Evolutionary conservation across 495 filamentous ascomycete species (phyloP).

Genomic region (Bathelium albidoporum): DNA sequence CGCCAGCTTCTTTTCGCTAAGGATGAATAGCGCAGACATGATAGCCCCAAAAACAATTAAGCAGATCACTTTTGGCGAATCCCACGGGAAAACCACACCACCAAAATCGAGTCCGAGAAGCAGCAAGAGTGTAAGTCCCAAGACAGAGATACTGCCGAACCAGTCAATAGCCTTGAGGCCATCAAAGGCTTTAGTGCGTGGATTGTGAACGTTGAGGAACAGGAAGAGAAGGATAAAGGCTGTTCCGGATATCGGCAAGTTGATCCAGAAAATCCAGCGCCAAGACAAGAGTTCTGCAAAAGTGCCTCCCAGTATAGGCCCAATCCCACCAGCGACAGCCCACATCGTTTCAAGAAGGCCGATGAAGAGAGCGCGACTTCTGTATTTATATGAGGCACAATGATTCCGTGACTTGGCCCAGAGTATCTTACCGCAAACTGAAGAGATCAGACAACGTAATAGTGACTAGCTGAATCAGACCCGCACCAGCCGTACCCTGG

Average conservation of each 20-base stretch:
- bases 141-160: conserved; percentile 34
- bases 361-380: conserved; percentile 42
- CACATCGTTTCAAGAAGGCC: conserved; percentile 47
- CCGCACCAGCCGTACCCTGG: conserved; percentile 47
- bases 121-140: conserved; percentile 28
- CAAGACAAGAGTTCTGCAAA: conserved; percentile 54
- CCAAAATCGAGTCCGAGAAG: conserved; percentile 33
- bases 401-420: neutral
- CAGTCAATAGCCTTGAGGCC: conserved; percentile 41
- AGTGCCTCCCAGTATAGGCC: conserved; percentile 59
- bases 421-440: conserved; percentile 38
- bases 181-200: conserved; percentile 42
- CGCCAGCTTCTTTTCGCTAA: conserved; percentile 27
- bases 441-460: conserved; percentile 51
- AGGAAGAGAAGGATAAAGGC: conserved; percentile 48
- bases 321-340: conserved; percentile 48
- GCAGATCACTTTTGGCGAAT: conserved; percentile 29
- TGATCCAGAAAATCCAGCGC: conserved; percentile 67
- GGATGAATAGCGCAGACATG: conserved; percentile 27
- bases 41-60: conserved; percentile 29
- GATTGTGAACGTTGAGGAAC: conserved; percentile 51
- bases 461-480: conserved; percentile 41
- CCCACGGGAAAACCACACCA: conserved; percentile 29
- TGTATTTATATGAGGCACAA: no score
- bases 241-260: conserved; percentile 49